Percentiles rank a stretch among this genome's conserved stretches.
These are phyloP conservation scores for Cephaloascus albidus DNA, from an alignment of 805 yeast species.

Conservation along the genomic window DNA sequence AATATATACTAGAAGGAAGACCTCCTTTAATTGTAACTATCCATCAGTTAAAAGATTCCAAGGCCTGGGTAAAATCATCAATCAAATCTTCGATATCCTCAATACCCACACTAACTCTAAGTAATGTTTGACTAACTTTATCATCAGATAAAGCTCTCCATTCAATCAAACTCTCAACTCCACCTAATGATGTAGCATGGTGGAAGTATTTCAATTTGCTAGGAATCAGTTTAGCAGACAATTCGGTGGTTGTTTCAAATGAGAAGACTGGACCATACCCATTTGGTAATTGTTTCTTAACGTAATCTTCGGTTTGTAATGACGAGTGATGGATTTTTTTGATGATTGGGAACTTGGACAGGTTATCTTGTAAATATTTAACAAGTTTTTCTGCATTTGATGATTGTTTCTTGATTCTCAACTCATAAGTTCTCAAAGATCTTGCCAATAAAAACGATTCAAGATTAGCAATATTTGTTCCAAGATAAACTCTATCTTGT, in stretches of 20 bases:
- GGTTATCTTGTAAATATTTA: conserved; percentile 43
- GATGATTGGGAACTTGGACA: conserved; percentile 36
- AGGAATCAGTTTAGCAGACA: conserved; percentile 57
- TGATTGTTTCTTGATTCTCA: conserved; percentile 63
- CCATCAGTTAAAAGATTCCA: conserved; percentile 9
- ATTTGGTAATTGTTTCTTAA: conserved; percentile 55
- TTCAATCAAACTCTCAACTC: conserved; percentile 83
- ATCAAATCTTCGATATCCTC: conserved; percentile 75
- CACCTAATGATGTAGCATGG: conserved; percentile 92
- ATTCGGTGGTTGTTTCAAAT: conserved; percentile 38
- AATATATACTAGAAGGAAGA: too few species aligned
- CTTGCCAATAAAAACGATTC: conserved; percentile 70
- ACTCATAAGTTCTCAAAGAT: conserved; percentile 71
- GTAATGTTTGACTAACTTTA: conserved; percentile 40
- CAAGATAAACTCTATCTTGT: conserved; percentile 60
- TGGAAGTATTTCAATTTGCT: conserved; percentile 59
- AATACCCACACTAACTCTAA: conserved; percentile 75
- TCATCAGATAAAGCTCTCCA: conserved; percentile 79
- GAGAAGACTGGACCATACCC: conserved; percentile 72
- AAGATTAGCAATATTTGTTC: conserved; percentile 71
- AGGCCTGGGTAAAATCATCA: conserved; percentile 57
- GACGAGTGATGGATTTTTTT: conserved; percentile 60
- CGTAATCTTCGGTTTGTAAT: conserved; percentile 61
- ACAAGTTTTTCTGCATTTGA: conserved; percentile 56
- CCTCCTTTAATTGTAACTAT: not conserved